Conservation (phyloP, 495 filamentous ascomycete genomes). For the Hypoxylon rickii region DNA sequence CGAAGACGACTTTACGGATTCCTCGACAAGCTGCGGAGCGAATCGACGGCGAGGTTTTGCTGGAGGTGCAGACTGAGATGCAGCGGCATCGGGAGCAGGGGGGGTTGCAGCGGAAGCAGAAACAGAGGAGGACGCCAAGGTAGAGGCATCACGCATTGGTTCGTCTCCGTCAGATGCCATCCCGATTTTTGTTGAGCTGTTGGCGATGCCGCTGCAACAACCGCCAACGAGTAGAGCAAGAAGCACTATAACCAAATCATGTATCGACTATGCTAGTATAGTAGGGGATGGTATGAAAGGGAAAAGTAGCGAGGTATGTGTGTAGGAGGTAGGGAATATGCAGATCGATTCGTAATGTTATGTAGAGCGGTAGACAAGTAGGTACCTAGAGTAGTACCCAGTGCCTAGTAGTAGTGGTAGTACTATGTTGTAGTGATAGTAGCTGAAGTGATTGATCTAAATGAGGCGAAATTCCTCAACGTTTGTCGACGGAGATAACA, state of each 20-base stretch:
- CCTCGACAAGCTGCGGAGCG: constrained; percentile 61
- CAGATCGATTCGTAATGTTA: neutral
- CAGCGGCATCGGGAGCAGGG: constrained; percentile 8
- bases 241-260: constrained; percentile 7
- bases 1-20: constrained; percentile 49
- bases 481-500: too few species aligned
- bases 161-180: constrained; percentile 30
- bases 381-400: too few species aligned
- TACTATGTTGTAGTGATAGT: too few species aligned
- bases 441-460: too few species aligned
- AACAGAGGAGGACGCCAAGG: constrained; percentile 28
- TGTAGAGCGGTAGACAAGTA: too few species aligned
- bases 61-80: constrained; percentile 24
- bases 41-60: constrained; percentile 52
- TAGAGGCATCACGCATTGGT: constrained; percentile 30
- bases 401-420: too few species aligned
- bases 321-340: neutral
- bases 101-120: constrained; percentile 1
- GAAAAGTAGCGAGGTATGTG: neutral
- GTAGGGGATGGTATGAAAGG: neutral
- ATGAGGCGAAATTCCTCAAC: too few species aligned
- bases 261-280: constrained; percentile 1
- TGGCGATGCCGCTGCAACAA: neutral
- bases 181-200: neutral
- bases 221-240: neutral